Evolutionary conservation across 257 asterid species (phyloP).

Genomic region (Scutellaria barbata): DNA sequence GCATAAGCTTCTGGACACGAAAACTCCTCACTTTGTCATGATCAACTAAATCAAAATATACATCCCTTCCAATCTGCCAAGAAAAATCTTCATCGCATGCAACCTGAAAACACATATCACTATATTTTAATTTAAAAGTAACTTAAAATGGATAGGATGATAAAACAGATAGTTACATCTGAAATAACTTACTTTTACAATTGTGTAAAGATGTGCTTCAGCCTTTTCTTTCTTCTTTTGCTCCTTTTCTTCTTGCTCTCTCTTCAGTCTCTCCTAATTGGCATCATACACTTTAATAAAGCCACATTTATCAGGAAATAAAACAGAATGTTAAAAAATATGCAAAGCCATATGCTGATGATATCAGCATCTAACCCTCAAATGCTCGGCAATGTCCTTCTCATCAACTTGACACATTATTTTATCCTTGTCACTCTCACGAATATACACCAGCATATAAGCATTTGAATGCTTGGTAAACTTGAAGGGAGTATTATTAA

Average conservation of each 20-base stretch:
- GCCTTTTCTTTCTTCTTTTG: conserved; percentile 56
- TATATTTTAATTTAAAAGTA: conserved; percentile 16
- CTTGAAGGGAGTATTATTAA: conserved; percentile 47
- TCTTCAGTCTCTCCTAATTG: conserved; percentile 57
- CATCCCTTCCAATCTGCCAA: conserved; percentile 53
- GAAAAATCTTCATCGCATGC: conserved; percentile 57
- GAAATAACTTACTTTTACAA: conserved; percentile 46
- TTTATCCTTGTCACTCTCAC: conserved; percentile 58
- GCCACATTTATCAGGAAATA: conserved; percentile 29
- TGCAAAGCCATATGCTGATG: conserved; percentile 32
- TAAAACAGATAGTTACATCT: not conserved
- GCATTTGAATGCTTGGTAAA: conserved; percentile 57
- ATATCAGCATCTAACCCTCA: conserved; percentile 48
- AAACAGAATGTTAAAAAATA: conserved; percentile 17
- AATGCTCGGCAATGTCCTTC: conserved; percentile 87
- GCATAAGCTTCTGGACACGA: conserved; percentile 52
- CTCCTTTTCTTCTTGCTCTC: conserved; percentile 58
- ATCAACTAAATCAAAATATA: conserved; percentile 61
- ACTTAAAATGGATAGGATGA: conserved; percentile 17
- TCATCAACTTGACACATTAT: conserved; percentile 64
- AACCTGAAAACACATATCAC: conserved; percentile 46
- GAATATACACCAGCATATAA: conserved; percentile 62
- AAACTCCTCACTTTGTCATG: conserved; percentile 56
- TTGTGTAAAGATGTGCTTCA: conserved; percentile 55
- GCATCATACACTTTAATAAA: conserved; percentile 30